Conservation (phyloP, 2,329 filamentous ascomycete genomes). For the Cladophialophora exuberans region DNA sequence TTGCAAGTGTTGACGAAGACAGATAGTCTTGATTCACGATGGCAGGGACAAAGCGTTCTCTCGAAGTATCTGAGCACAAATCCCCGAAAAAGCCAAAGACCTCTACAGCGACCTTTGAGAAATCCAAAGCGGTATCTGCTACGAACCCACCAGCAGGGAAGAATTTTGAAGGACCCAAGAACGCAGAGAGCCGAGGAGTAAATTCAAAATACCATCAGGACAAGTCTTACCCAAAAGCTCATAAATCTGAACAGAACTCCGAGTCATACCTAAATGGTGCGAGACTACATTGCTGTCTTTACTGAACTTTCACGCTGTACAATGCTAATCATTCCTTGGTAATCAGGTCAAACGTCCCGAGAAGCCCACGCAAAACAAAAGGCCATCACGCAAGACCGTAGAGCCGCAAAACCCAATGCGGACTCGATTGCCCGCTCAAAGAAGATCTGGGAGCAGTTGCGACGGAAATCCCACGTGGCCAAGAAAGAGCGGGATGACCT, state of each 20-base stretch:
- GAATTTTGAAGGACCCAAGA: constrained; percentile 6
- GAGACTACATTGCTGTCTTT: not conserved
- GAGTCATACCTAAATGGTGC: constrained; percentile 24
- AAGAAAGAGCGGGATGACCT: constrained; percentile 85
- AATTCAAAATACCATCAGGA: constrained; percentile 5
- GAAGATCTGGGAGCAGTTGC: constrained; percentile 94
- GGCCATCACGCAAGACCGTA: constrained; percentile 82
- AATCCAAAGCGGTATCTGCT: not conserved
- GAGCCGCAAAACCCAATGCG: constrained; percentile 88
- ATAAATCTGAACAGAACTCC: not conserved
- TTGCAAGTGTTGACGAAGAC: not conserved
- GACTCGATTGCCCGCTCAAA: constrained; percentile 87
- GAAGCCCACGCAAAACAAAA: constrained; percentile 95
- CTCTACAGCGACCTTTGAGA: not conserved
- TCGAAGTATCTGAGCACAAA: constrained; percentile 15
- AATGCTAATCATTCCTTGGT: constrained; percentile 3
- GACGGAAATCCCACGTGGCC: constrained; percentile 90
- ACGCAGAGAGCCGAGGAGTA: not conserved
- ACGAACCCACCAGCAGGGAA: no score
- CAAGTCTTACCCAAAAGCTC: not conserved
- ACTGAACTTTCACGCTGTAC: not conserved
- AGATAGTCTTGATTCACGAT: constrained; percentile 17
- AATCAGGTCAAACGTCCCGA: constrained; percentile 67
- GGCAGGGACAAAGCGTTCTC: constrained; percentile 25
- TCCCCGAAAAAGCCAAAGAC: constrained; percentile 22